Evolutionary conservation across 2,329 filamentous ascomycete genomes (phyloP), one percentile per base, ranked within the genome.

Genomic region (Trichoderma asperellum): DNA sequence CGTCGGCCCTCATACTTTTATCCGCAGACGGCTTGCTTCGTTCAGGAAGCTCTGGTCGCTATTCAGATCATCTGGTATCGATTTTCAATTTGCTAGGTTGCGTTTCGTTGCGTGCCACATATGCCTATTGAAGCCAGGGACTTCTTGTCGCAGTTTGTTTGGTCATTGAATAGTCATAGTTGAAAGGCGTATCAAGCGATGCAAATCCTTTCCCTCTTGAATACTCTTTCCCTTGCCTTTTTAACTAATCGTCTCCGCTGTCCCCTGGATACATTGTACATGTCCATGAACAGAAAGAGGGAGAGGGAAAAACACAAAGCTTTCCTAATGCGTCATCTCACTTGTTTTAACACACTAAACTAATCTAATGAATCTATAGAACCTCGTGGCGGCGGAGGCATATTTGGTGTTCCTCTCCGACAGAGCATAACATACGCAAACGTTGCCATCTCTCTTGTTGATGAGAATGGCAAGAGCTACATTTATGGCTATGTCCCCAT

Each of bases 401-500:
- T 99, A 72, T 99, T 99, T 79, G 96, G 96, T 65, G 90, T 99
- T 40, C 94, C 96, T 49, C 86, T 99, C 70, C 92, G 94, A 75
- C 90, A 94, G 77, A 98, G 95, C 82, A 98, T 99, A 79, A 92
- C 92, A 70, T 98, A 99, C 79, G 96, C 96, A 70, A 99, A 98
- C 77, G 96, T 99, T 71, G 96, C 96, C 72, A 99, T 99, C 76
- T 98, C 95, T 27, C 87, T 99, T 34, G 92, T 96, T 73, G 94
- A 98, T 78, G 93, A 95, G 73, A 88, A 96, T 73, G 95, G 95
- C 37, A 89, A 96, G 79, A 97, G 93, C 81, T 98, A 97, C 80
- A 97, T 98, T 66, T 99, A 98, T 79, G 96, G 96, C 76, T 98
- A 98, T 77, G 95, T 99, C 8, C 96, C 96, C 21, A 98, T 99